Base-by-base conservation (phyloP, 352 stramenopile species). In the Phytophthora meadii region DNA sequence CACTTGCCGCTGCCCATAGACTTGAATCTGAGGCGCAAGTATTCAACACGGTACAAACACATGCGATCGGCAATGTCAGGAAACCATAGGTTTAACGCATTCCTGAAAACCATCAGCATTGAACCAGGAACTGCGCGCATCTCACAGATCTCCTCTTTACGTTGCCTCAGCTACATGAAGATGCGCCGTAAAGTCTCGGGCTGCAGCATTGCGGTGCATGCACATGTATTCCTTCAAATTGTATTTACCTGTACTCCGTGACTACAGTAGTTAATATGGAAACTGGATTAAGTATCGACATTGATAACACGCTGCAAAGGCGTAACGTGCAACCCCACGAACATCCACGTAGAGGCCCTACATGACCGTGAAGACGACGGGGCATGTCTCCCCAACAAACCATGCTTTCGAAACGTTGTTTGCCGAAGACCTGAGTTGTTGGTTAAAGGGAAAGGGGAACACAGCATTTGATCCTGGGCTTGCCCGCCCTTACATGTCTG, bases 401-500 rank as follows among this genome's bases (percentile, higher is more conserved):
- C 25, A 25, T 36, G 14, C 25, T 39, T n/a, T 52, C 27, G 14
- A 39, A 36, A 27, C 30, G 44, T n/a, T 8, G 44, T 50, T 51
- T 51, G 9, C 9, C 30, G 30, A 36, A 36, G 8, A 14, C 30
- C 30, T 14, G 30, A 36, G 30, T 36, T 36, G 30, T 30, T 36
- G 30, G 30, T 36, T 36, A 42, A 32, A 12, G 30, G 49, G 34
- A 19, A 56, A 37, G 49, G 49, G 49, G 49, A 46, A 47, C 44
- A 15, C 7, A 45, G 15, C 27, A 12, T 15, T 45, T 7, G 41
- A 61, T 41, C 40, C 53, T 42, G 39, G 15, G 25, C 9, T 15
- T 39, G 37, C 40, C 28, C 54, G 40, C 22, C 54, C 54, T 52
- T 61, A 61, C 54, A 45, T 52, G 2, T 37, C 5, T 4, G 30